A percentile compares a stretch with the other conserved stretches of the same genome.
These are phyloP conservation scores for Solanum hybrid DNA, from an alignment of 305 asterid species.

Conservation along the genomic window DNA sequence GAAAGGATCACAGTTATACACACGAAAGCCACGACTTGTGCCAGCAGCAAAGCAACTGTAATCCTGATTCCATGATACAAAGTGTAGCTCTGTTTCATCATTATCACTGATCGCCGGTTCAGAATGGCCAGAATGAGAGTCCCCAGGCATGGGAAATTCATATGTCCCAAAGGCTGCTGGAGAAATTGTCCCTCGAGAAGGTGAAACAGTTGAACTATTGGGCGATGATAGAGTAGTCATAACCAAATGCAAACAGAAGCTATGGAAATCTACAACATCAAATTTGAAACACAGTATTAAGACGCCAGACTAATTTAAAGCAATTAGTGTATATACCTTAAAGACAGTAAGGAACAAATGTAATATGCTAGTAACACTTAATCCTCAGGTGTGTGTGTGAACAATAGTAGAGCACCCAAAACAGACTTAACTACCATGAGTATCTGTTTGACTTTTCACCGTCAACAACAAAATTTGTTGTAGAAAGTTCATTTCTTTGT, in stretches of 20 bases:
- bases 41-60: conserved; percentile 93
- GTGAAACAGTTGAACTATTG: conserved; percentile 54
- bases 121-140: conserved; percentile 36
- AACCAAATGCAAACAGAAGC: conserved; percentile 30
- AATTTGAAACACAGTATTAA: background rate
- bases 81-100: conserved; percentile 59
- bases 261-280: conserved; percentile 10
- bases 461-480: background rate
- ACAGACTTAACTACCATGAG: background rate
- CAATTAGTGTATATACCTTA: background rate
- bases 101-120: conserved; percentile 38
- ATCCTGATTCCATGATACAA: conserved; percentile 93
- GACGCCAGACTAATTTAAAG: background rate
- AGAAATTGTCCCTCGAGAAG: conserved; percentile 40
- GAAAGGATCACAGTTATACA: conserved; percentile 77
- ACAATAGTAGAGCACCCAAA: background rate
- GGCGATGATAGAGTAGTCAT: conserved; percentile 33
- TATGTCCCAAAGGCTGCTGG: conserved; percentile 40
- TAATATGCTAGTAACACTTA: background rate
- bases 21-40: conserved; percentile 72
- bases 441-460: background rate
- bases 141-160: conserved; percentile 30
- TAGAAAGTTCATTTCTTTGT: background rate
- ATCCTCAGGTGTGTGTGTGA: background rate
- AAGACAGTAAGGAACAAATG: background rate